Base-by-base conservation (phyloP, 2,329 filamentous ascomycete genomes). In the Alternaria sp. region DNA sequence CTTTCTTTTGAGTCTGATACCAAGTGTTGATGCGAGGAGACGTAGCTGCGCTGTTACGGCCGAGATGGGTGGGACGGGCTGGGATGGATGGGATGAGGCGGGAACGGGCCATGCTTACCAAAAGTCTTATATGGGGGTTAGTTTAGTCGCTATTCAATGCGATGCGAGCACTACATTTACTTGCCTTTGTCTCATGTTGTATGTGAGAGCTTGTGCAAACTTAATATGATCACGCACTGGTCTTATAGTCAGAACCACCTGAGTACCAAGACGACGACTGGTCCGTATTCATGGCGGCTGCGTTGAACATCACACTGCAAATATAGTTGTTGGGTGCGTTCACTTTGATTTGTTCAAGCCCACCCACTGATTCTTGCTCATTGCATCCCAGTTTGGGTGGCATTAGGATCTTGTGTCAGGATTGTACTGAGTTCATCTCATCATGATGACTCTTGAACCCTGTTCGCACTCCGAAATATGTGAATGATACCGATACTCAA, bases 1-100 rank as follows among this genome's bases (percentile, higher is more conserved):
- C 48, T 57, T 65, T 66, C 51, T 59, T 64, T 65, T 59, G 59
- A 56, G 49, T 66, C 59, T 61, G 63, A 72, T 69, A 72, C 68
- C 69, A 71, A 57, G 67, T 60, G 48, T 51, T 55, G 60, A 64
- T 59, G 60, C 48, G 38, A 50, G 46, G 30, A 50, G 20, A 50
- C 18, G 46, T n/a, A 56, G 34, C 12, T 53, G 44, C 34, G 48
- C 27, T 40, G 49, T 54, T 53, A 57, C 40, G 59, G 45, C 22
- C 45, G 32, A 34, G 20, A 54, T 28, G 36, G 41, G 43, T 44
- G 55, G 46, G 18, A 36, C 51, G 54, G 40, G 46, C 20, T 27
- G 45, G 45, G 25, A 41, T 54, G 41, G 46, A 55, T 30, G 44
- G 40, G 30, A 49, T 38, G 30, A n/a, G 38, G 36, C 11, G 40